Evolutionary conservation across 2,329 filamentous ascomycete species (phyloP), one percentile per base, ranked within the genome.

Genomic region (Tolypocladium tundrense): DNA sequence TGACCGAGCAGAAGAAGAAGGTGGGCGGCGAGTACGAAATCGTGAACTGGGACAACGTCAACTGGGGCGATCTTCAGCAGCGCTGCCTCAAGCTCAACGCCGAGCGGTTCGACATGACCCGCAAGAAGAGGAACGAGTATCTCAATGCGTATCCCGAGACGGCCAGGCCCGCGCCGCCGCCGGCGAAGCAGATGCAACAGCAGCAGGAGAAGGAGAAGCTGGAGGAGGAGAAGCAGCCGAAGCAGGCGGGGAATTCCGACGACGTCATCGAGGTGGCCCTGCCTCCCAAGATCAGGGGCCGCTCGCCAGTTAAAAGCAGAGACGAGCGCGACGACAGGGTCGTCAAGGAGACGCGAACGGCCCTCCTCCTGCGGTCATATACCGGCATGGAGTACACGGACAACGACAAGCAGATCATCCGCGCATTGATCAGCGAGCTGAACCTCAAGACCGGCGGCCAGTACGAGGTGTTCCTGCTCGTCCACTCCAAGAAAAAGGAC

Each of bases 391-490:
- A 82, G 35, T 96, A 91, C 69, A 89, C 86, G 35, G 82, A 88
- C 45, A 89, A 93, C 67, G 89, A 93, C 68, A 84, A 88, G 67
- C 85, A 92, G 69, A 86, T 86, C 57, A 84, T 96, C 45, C 87
- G 91, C 35, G 83, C 91, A 41, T 81, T 95, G 67, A 84, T 96
- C 63, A 87, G 84, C 59, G 91, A 96, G 70, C 77, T 94, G 35
- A 82, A 82, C 7, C 77, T 95, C 58, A 85, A 86, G 60, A 88
- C 88, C 19, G 90, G 90, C 21, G 90, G 88, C 41, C 85, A 92
- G 72, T 95, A 91, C 67, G 84, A 91, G 64, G 85, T 94, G 1
- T 89, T 90, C 67, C 76, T 95, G 37, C 79, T 95, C 33, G 82
- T 95, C 16, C 89, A 95, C 61, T 86, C 91, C 71, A 90, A 88